Conservation (phyloP, 192 early-diverging fungal species). For the Coemansia sp. region DNA sequence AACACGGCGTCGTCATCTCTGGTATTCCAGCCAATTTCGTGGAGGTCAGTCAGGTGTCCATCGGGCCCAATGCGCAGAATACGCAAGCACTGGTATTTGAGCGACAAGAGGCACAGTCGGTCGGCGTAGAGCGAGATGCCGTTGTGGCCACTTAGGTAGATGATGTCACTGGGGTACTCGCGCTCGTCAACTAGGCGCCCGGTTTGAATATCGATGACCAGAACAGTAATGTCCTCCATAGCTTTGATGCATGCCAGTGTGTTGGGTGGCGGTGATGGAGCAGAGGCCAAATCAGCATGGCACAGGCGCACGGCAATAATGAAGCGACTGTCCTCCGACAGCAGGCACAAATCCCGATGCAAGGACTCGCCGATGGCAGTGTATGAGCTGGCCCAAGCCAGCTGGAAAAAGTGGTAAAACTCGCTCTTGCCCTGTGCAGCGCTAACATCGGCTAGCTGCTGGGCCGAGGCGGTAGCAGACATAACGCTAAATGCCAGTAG, state of each 20-base stretch:
- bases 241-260: conserved; percentile 30
- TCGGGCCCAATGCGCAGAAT: conserved; percentile 29
- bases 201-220: conserved; percentile 28
- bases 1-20: conserved; percentile 36
- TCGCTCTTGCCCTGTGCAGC: conserved; percentile 26
- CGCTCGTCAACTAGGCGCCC: conserved; percentile 36
- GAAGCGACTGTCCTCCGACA: conserved; percentile 27
- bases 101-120: conserved; percentile 44
- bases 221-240: conserved; percentile 42
- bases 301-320: conserved; percentile 34
- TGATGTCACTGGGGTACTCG: conserved; percentile 39
- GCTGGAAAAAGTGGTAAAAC: conserved; percentile 46
- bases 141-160: conserved; percentile 45
- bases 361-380: conserved; percentile 35
- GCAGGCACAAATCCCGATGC: conserved; percentile 49
- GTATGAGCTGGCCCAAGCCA: conserved; percentile 38
- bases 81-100: conserved; percentile 49
- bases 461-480: conserved; percentile 22
- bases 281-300: conserved; percentile 3
- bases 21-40: conserved; percentile 53
- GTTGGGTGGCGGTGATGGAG: conserved; percentile 13
- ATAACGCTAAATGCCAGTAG: conserved; percentile 37
- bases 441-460: conserved; percentile 20
- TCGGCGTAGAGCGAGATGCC: conserved; percentile 41
- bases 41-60: conserved; percentile 26